Conservation (phyloP, 2,329 filamentous ascomycete genomes). For the Paecilomyces variotii region DNA sequence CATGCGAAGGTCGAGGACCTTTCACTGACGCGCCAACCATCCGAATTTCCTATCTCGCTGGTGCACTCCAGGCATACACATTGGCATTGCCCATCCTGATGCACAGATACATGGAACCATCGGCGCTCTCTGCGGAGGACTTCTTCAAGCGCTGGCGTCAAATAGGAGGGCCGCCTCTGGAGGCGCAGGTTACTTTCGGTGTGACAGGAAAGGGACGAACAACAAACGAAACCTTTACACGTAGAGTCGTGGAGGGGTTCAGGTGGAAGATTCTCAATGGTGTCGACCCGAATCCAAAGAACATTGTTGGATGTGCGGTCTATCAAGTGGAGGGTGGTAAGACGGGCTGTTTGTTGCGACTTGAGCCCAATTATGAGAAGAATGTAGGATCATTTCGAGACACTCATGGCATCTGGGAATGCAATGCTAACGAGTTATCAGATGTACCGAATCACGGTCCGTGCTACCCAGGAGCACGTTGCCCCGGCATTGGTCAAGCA, state of each 20-base stretch:
- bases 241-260: slow-evolving; percentile 71
- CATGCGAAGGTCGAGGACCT: slow-evolving; percentile 78
- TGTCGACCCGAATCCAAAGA: slow-evolving; percentile 88
- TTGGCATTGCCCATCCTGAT: slow-evolving; percentile 79
- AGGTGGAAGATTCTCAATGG: slow-evolving; percentile 77
- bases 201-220: slow-evolving; percentile 53
- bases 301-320: slow-evolving; percentile 84
- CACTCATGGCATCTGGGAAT: slow-evolving; percentile 1
- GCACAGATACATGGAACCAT: slow-evolving; percentile 95
- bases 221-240: slow-evolving; percentile 63
- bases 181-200: slow-evolving; percentile 81
- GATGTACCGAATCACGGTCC: slow-evolving; percentile 93
- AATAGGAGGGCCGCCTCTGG: slow-evolving; percentile 79
- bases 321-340: slow-evolving; percentile 72
- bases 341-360: slow-evolving; percentile 82
- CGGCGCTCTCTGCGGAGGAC: slow-evolving; percentile 77
- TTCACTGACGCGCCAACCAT: slow-evolving; percentile 85
- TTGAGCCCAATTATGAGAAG: slow-evolving; percentile 89
- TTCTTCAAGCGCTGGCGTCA: slow-evolving; percentile 99
- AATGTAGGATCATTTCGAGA: slow-evolving; percentile 49
- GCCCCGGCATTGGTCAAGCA: slow-evolving; percentile 70
- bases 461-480: slow-evolving; percentile 86
- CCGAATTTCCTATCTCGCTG: slow-evolving; percentile 87
- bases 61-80: slow-evolving; percentile 84
- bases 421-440: slow-evolving; percentile 29